Evolutionary conservation across 768 basidiomycete species (phyloP).

Genomic region (Coprinopsis strossmayeri): DNA sequence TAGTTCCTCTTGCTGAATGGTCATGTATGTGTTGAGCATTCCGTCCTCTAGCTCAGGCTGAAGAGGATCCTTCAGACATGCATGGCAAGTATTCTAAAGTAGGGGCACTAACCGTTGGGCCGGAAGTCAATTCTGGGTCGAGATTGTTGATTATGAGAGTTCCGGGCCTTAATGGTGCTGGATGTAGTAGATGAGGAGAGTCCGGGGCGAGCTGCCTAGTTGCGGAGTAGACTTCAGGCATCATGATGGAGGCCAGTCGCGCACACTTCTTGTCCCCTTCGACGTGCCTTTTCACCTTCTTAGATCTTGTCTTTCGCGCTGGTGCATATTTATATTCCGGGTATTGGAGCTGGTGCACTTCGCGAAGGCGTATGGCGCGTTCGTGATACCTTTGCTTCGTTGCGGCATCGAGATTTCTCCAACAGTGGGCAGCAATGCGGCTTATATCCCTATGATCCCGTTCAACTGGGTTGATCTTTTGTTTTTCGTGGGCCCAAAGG

Average conservation of each 20-base stretch:
- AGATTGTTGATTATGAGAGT: background rate
- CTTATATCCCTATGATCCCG: slow-evolving; percentile 64
- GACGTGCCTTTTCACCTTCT: slow-evolving; percentile 25
- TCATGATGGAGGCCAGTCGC: background rate
- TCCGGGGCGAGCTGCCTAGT: background rate
- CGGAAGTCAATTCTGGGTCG: too few species aligned
- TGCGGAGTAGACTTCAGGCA: background rate
- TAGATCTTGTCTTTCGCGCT: slow-evolving; percentile 21
- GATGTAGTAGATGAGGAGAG: background rate
- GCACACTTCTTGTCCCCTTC: background rate
- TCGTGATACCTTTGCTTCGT: slow-evolving; percentile 35
- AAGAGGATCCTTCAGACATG: too few species aligned
- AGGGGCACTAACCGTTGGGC: too few species aligned
- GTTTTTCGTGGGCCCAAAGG: slow-evolving; percentile 49
- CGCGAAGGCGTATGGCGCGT: slow-evolving; percentile 37
- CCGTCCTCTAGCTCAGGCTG: too few species aligned
- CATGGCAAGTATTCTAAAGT: too few species aligned
- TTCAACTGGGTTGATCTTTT: slow-evolving; percentile 41
- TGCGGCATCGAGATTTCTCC: slow-evolving; percentile 43
- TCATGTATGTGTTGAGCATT: too few species aligned
- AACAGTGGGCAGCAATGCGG: slow-evolving; percentile 55
- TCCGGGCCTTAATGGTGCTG: background rate
- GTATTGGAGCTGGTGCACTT: slow-evolving; percentile 37
- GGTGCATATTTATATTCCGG: slow-evolving; percentile 56
- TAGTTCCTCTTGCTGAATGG: too few species aligned